phyloP scores from a whole-genome alignment of 2,329 filamentous ascomycete genomes.

The Trichoderma pleuroti region DNA sequence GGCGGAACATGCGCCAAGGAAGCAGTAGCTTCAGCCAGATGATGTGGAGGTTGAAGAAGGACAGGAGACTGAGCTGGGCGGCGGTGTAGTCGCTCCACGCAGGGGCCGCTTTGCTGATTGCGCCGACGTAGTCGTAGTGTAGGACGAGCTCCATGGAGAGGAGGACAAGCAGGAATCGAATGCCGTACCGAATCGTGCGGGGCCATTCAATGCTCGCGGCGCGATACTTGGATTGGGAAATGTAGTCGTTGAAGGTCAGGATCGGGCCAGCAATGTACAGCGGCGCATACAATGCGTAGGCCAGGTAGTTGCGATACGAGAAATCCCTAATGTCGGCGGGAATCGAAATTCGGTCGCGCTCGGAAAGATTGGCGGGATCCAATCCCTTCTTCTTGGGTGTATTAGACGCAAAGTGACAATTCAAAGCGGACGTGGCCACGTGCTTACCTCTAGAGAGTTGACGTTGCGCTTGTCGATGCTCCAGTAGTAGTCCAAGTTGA shows the following conservation, averaged over 20 bases:
- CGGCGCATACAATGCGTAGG: conserved; percentile 86
- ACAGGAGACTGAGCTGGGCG: conserved; percentile 82
- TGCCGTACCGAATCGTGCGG: conserved; percentile 74
- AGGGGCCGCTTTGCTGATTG: conserved; percentile 78
- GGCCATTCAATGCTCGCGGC: conserved; percentile 64
- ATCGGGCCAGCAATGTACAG: conserved; percentile 92
- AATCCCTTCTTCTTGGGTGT: conserved; percentile 92
- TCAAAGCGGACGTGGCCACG: not conserved
- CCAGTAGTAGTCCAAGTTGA: conserved; percentile 97
- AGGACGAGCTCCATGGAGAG: conserved; percentile 87
- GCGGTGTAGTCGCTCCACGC: conserved; percentile 82
- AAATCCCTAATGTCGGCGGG: conserved; percentile 71
- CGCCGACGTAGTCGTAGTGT: conserved; percentile 90
- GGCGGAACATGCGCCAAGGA: conserved; percentile 96
- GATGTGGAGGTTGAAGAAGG: conserved; percentile 92
- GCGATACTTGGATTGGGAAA: conserved; percentile 76
- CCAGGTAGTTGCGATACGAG: conserved; percentile 80
- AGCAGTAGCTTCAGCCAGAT: conserved; percentile 97
- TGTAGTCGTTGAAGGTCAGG: conserved; percentile 96
- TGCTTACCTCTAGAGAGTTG: conserved; percentile 76
- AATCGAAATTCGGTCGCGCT: conserved; percentile 77
- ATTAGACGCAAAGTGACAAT: conserved; percentile 51
- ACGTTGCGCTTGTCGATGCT: conserved; percentile 62
- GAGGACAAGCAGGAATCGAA: conserved; percentile 77
- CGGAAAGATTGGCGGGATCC: conserved; percentile 80